These are phyloP conservation scores for Secale cereale DNA, from an alignment of 176 grass and related monocot genomes.

Conservation along the genomic window DNA sequence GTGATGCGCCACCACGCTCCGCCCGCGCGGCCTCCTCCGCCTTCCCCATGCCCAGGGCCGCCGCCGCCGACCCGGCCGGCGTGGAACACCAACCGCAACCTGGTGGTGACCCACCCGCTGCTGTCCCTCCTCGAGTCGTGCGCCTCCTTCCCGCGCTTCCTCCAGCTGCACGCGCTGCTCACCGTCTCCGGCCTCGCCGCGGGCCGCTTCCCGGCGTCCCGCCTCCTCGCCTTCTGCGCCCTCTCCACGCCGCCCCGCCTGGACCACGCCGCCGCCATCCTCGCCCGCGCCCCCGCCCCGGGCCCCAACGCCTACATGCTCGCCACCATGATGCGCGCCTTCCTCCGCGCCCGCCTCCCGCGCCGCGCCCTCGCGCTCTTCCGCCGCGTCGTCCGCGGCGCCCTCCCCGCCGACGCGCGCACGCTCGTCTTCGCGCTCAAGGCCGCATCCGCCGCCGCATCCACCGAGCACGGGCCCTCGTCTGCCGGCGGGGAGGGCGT, in stretches of 20 bases:
- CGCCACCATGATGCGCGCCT: slow-evolving; percentile 63
- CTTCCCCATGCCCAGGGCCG: background rate
- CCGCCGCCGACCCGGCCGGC: slow-evolving; percentile 11
- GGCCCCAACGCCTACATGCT: slow-evolving; percentile 60
- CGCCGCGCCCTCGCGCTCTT: slow-evolving; percentile 29
- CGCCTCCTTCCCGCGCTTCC: slow-evolving; percentile 55
- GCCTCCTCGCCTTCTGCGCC: slow-evolving; percentile 65
- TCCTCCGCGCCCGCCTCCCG: slow-evolving; percentile 40
- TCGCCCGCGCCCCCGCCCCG: slow-evolving; percentile 9
- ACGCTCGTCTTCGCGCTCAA: slow-evolving; percentile 60
- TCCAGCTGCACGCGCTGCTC: slow-evolving; percentile 61
- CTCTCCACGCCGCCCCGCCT: slow-evolving; percentile 50
- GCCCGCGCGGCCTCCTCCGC: background rate
- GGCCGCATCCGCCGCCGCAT: slow-evolving; percentile 7
- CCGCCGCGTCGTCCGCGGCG: slow-evolving; percentile 22
- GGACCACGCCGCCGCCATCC: slow-evolving; percentile 37
- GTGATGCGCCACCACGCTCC: background rate
- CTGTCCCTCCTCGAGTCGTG: slow-evolving; percentile 63
- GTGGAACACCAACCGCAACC: slow-evolving; percentile 73
- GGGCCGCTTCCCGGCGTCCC: slow-evolving; percentile 61
- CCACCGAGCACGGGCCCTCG: background rate
- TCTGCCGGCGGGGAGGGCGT: slow-evolving; percentile 11
- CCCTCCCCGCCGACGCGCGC: slow-evolving; percentile 43
- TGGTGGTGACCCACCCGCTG: slow-evolving; percentile 65
- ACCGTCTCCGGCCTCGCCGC: slow-evolving; percentile 52